phyloP scores from a whole-genome alignment of 2,329 filamentous ascomycete genomes.

The Fusarium pseudoanthophilum region DNA sequence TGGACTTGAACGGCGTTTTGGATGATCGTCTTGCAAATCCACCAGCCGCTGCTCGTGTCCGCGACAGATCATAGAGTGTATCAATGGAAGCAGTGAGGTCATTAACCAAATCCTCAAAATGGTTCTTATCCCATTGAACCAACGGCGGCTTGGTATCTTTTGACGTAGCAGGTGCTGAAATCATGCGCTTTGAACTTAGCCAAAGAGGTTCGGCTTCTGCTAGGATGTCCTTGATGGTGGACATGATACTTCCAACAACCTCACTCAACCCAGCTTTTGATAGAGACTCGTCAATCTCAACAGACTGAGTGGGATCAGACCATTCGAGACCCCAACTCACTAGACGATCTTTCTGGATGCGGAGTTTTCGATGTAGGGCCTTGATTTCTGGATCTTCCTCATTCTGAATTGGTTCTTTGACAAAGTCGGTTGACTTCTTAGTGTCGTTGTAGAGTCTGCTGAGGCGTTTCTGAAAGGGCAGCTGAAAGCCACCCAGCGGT shows the following conservation, averaged over 20 bases:
- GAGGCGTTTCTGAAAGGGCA: conserved; percentile 70
- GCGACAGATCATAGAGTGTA: conserved; percentile 80
- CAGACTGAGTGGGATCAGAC: conserved; percentile 76
- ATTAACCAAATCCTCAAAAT: conserved; percentile 78
- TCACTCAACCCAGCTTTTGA: conserved; percentile 81
- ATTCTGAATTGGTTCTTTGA: conserved; percentile 72
- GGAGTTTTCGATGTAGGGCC: conserved; percentile 77
- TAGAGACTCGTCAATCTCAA: conserved; percentile 76
- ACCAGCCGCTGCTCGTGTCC: conserved; percentile 67
- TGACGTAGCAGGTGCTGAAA: conserved; percentile 54
- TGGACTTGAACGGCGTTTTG: conserved; percentile 51
- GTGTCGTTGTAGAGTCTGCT: conserved; percentile 84
- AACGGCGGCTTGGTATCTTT: conserved; percentile 66
- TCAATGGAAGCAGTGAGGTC: conserved; percentile 83
- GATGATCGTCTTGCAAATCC: conserved; percentile 47
- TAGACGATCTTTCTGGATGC: conserved; percentile 82
- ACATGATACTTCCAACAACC: conserved; percentile 81
- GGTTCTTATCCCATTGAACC: conserved; percentile 74
- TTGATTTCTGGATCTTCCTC: conserved; percentile 76
- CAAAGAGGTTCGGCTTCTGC: conserved; percentile 80
- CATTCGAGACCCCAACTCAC: conserved; percentile 85
- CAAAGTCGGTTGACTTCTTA: conserved; percentile 80
- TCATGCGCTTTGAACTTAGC: conserved; percentile 65
- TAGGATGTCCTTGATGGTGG: conserved; percentile 82
- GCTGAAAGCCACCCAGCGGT: conserved; percentile 62